A percentile compares a stretch with the other conserved stretches of the same genome.
Evolutionary conservation across 2,329 filamentous ascomycete species (phyloP).

Genomic region (Xylaria hypoxylon): DNA sequence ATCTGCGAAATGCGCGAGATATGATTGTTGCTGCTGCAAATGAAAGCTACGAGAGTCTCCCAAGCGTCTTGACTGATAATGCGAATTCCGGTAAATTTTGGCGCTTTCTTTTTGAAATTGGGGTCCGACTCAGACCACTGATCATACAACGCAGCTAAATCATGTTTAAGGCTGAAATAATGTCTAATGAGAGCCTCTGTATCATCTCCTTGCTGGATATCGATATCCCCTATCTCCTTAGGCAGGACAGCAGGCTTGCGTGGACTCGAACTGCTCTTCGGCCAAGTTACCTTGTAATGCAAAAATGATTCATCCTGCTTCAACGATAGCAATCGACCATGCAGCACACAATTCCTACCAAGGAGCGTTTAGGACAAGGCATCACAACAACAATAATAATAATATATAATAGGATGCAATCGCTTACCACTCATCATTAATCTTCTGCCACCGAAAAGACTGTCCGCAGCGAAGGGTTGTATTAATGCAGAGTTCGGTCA

Average conservation of each 20-base stretch:
- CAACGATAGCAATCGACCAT: slow-evolving; percentile 85
- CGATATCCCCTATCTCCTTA: slow-evolving; percentile 42
- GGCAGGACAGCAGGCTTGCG: slow-evolving; percentile 54
- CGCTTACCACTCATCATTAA: slow-evolving; percentile 82
- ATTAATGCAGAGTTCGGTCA: slow-evolving; percentile 91
- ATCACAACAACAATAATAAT: not conserved
- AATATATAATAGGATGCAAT: not conserved
- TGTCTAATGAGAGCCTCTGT: slow-evolving; percentile 79
- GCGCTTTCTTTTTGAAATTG: slow-evolving; percentile 90
- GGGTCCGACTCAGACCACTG: slow-evolving; percentile 88
- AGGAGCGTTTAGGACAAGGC: slow-evolving; percentile 6
- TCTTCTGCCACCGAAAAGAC: slow-evolving; percentile 94
- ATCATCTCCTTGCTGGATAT: slow-evolving; percentile 69
- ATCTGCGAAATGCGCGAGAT: slow-evolving; percentile 95
- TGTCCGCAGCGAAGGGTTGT: slow-evolving; percentile 95
- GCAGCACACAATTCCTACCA: slow-evolving; percentile 80
- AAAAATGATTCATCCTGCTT: slow-evolving; percentile 83
- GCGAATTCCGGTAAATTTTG: slow-evolving; percentile 88
- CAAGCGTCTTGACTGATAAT: slow-evolving; percentile 96
- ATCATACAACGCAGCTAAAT: slow-evolving; percentile 80
- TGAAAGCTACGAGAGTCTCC: slow-evolving; percentile 94
- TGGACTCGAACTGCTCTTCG: slow-evolving; percentile 49
- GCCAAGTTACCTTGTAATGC: slow-evolving; percentile 81
- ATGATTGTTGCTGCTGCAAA: slow-evolving; percentile 99
- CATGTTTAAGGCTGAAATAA: slow-evolving; percentile 88